Evolutionary conservation across 2,329 filamentous ascomycete species (phyloP), one percentile per base, ranked within the genome.

Genomic region (Aspergillus ustus): DNA sequence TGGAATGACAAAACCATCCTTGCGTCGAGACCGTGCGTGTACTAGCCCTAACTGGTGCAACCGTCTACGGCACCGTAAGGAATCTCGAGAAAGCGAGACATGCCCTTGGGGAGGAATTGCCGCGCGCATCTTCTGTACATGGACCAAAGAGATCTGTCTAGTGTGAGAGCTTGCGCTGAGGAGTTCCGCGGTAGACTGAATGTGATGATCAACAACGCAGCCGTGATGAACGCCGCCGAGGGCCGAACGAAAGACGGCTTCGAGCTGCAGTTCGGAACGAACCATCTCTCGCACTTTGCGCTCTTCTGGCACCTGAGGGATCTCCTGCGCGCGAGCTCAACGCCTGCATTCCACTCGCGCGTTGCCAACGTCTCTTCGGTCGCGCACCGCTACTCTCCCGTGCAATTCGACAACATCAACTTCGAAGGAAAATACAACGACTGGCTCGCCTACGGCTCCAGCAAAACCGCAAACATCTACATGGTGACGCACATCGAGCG

Each of bases 391-490:
- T 64, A 67, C 6, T 68, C 69, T 3, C 57, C 62, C 0, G 63
- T 80, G 34, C 68, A 75, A 8, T 53, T 59, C 2, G 74, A 81
- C 60, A 75, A 83, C 66, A 74, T 80, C 69, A 75, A 79, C 58
- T 75, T 79, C 44, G 73, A 70, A n/a, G 65, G 66, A 1, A 63
- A 43, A 1, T 80, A 80, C 63, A 66, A 77, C 3, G 73, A 74
- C 0, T 75, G 69, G 60, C 49, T 62, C 1, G 75, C 81, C 0
- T 87, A 87, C 58, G 80, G 76, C 0, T 79, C 83, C 62, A 74
- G 76, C 53, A 87, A 87, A 65, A 77, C 78, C 0, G 83, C 84
- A n/a, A 84, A 84, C 61, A 78, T 85, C 22, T 82, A 78, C 64
- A 80, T 83, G 57, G 79, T 83, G 3, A 84, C 81, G 63, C 77